These are phyloP conservation scores for Anisodus tanguticus DNA, from an alignment of 257 asterid species.

Conservation along the genomic window DNA sequence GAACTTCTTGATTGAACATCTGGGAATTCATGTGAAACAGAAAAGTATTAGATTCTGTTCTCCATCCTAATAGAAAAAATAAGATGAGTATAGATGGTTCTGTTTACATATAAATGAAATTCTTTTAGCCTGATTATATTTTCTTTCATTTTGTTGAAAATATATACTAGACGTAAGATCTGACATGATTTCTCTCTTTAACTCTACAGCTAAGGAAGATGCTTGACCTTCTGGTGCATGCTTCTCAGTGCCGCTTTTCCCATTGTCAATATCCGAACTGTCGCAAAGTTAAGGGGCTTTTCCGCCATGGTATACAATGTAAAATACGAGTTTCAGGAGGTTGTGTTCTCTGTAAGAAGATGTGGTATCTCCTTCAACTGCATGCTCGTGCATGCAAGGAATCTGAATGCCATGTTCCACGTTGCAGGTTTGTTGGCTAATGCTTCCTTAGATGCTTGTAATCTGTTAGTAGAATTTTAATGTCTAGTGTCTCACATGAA, in stretches of 20 bases:
- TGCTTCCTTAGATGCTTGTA: conserved; percentile 19
- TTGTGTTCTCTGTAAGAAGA: conserved; percentile 86
- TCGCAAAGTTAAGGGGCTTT: conserved; percentile 96
- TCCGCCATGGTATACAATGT: conserved; percentile 93
- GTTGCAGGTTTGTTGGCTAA: conserved; percentile 80
- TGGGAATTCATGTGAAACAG: conserved; percentile 16
- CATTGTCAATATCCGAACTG: conserved; percentile 86
- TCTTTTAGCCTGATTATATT: neutral
- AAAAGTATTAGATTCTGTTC: neutral
- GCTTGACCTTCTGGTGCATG: conserved; percentile 98
- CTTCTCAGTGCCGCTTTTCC: conserved; percentile 84
- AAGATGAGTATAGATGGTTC: conserved; percentile 12
- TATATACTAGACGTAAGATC: conserved; percentile 10
- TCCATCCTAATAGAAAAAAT: conserved; percentile 14
- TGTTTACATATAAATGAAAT: conserved; percentile 14
- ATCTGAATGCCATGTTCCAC: conserved; percentile 88
- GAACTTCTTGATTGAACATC: neutral
- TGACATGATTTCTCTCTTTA: conserved; percentile 35
- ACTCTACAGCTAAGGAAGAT: conserved; percentile 84
- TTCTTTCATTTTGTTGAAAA: conserved; percentile 4
- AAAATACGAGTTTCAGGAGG: conserved; percentile 90
- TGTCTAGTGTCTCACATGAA: conserved; percentile 1
- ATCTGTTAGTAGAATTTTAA: conserved; percentile 1
- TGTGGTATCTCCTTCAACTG: conserved; percentile 99
- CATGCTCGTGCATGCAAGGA: conserved; percentile 98